Conservation (phyloP, 345 rosid species). For the Firmiana major region DNA sequence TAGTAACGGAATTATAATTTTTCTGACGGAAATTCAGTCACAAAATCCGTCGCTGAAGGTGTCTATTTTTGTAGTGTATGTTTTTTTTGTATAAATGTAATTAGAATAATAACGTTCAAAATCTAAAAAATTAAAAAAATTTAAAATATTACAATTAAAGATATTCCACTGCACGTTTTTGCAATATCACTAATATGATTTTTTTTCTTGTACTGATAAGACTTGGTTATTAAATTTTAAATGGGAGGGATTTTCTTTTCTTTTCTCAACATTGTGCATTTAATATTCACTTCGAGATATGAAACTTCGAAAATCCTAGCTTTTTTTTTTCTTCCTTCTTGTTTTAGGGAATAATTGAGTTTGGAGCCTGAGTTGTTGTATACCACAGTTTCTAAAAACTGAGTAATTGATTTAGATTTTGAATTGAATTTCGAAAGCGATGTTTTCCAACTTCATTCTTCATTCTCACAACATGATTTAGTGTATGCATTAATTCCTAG, state of each 20-base stretch:
- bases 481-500: not conserved
- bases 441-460: slow-evolving; percentile 9
- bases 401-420: not conserved
- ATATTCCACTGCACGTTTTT: too few species aligned
- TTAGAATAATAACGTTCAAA: too few species aligned
- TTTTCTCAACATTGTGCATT: not conserved
- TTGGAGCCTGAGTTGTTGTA: not conserved
- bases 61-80: too few species aligned
- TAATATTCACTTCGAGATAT: not conserved
- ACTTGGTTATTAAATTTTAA: not conserved
- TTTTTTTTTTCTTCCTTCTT: not conserved
- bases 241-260: not conserved
- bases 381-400: not conserved
- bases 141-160: too few species aligned
- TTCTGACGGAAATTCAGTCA: too few species aligned
- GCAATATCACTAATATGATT: too few species aligned
- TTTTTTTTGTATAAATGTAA: too few species aligned
- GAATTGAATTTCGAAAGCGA: not conserved
- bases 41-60: too few species aligned
- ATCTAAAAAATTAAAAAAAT: too few species aligned
- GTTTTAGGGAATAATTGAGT: not conserved
- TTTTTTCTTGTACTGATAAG: too few species aligned
- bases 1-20: too few species aligned
- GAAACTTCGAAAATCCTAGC: not conserved
- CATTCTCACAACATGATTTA: not conserved